These are phyloP conservation scores for Paraconiothyrium sp. DNA, from an alignment of 2,329 filamentous ascomycete species.

Conservation along the genomic window DNA sequence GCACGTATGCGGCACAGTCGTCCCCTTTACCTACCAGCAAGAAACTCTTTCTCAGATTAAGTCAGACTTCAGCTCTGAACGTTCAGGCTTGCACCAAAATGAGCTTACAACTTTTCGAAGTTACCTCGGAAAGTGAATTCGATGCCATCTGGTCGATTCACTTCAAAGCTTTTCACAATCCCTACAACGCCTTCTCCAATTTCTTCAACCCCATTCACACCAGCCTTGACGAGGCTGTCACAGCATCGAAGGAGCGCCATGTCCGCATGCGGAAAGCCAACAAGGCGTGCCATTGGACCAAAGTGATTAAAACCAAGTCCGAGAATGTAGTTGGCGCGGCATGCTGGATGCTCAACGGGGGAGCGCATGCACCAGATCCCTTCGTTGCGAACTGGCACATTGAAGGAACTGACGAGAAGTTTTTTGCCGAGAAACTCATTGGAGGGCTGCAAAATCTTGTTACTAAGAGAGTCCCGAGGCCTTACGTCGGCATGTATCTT, in stretches of 20 bases:
- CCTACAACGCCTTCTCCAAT: background rate
- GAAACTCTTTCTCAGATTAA: too few relatives aligned
- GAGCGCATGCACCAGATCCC: background rate
- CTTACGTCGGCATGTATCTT: background rate
- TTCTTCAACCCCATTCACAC: conserved; percentile 3
- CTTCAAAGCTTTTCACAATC: background rate
- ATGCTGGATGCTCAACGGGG: background rate
- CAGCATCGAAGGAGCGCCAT: background rate
- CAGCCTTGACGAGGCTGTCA: background rate
- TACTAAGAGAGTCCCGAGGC: background rate
- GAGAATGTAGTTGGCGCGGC: background rate
- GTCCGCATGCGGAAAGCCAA: background rate
- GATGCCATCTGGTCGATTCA: background rate
- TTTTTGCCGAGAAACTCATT: conserved; percentile 8
- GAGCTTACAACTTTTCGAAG: background rate
- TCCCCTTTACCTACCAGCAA: too few relatives aligned
- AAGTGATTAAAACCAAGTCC: background rate
- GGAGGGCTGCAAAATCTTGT: background rate
- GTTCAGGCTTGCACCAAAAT: background rate
- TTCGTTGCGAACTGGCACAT: conserved; percentile 1
- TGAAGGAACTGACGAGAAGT: background rate
- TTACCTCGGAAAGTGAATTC: background rate
- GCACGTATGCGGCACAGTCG: too few relatives aligned
- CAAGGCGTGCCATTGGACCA: background rate
- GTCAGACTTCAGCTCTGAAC: too few relatives aligned